Percentiles rank a stretch among this genome's conserved stretches.
These are phyloP conservation scores for Colletotrichum graminicola DNA, from an alignment of 2,329 filamentous ascomycete species.

Conservation along the genomic window DNA sequence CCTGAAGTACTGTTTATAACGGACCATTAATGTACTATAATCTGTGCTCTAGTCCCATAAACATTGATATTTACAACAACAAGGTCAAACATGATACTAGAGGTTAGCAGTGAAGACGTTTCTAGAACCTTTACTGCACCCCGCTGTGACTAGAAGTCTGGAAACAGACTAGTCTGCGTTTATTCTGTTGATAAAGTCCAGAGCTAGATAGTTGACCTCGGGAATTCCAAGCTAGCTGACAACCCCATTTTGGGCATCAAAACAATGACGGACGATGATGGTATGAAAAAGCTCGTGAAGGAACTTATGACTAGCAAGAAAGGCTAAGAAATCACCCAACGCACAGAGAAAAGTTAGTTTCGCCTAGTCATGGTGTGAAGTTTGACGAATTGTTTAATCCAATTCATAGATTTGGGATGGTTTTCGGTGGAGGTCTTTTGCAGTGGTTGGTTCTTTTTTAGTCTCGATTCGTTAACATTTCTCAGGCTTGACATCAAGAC, in stretches of 20 bases:
- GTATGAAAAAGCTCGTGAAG: slow-evolving; percentile 43
- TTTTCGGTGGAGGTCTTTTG: too few species aligned
- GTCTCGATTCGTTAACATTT: too few species aligned
- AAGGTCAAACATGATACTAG: slow-evolving; percentile 44
- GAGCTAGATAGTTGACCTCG: slow-evolving; percentile 43
- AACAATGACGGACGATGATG: slow-evolving; percentile 36
- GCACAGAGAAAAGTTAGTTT: too few species aligned
- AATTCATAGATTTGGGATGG: too few species aligned
- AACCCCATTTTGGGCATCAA: slow-evolving; percentile 44
- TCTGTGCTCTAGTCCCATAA: slow-evolving; percentile 43
- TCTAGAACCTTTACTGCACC: slow-evolving; percentile 45
- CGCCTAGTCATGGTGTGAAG: too few species aligned
- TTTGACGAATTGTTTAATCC: too few species aligned
- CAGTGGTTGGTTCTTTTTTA: too few species aligned
- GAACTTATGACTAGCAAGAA: slow-evolving; percentile 7
- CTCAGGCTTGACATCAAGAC: too few species aligned
- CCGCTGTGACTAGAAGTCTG: slow-evolving; percentile 47
- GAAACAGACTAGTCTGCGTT: slow-evolving; percentile 46
- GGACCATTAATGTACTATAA: slow-evolving; percentile 49
- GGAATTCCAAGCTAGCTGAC: slow-evolving; percentile 42
- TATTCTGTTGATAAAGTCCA: slow-evolving; percentile 44
- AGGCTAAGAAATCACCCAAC: too few species aligned
- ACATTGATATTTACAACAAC: slow-evolving; percentile 45
- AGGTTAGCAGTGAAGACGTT: slow-evolving; percentile 45
- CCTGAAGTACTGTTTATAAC: slow-evolving; percentile 48